Evolutionary conservation across 139 green algal species (phyloP), one percentile per base, ranked within the genome.

Genomic region (Deuterostichococcus epilithicus): DNA sequence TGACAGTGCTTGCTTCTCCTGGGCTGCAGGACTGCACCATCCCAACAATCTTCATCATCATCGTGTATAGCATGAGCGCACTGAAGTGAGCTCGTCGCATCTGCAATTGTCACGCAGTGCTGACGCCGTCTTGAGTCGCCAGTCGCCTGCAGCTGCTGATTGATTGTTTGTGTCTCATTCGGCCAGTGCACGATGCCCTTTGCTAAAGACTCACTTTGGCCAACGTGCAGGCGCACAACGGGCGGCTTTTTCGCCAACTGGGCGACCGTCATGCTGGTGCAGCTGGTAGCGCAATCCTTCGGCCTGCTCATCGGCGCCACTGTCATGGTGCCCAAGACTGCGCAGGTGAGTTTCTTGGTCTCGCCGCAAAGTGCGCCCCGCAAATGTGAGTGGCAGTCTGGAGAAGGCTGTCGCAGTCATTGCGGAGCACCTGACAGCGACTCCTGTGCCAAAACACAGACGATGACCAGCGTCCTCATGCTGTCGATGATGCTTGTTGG

Each of bases 221-320:
- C 68, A 73, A 26, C 28, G 23, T 44, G 32, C 69, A 78, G 59
- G 74, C 78, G 71, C 67, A 81, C 73, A 25, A 82, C 84, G 0
- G 80, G 30, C 8, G 85, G 84, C 66, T 96, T 96, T 78, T 90
- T 97, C 39, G 76, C 73, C 45, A 86, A 89, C 76, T 94, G 82
- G 77, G 73, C 75, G 30, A 52, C 75, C 26, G 71, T 89, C 5
- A 30, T 93, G 47, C 75, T 93, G 45, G 68, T 83, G 23, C 73
- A 87, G 68, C 75, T 92, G 20, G 79, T 84, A 15, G 78, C 83
- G 0, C 88, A 95, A 79, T 81, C 66, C 58, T 34, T 89, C 33
- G 91, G 91, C 1, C 84, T 96, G 59, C 79, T 96, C 32, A 79
- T 96, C n/a, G 90, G 91, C 15, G 88, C 88, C 23, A 83, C 85